Percentiles rank a stretch among this genome's conserved stretches.
Evolutionary conservation across 2,329 filamentous ascomycete genomes (phyloP).

Genomic region (Xylariaceae sp.): DNA sequence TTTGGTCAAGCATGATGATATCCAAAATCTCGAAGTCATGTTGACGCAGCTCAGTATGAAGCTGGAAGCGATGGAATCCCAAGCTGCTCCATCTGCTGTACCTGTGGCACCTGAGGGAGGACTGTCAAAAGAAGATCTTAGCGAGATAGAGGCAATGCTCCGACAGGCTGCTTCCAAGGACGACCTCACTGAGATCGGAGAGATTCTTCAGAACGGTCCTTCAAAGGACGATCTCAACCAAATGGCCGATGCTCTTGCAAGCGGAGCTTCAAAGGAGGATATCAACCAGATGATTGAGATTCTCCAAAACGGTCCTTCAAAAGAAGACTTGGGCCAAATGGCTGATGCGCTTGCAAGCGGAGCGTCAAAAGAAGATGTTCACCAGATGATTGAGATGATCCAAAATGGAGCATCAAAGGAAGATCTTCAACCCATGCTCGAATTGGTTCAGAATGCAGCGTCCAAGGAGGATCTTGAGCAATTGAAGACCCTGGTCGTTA

Average conservation of each 20-base stretch:
- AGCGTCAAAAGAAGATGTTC: conserved; percentile 35
- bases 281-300: conserved; percentile 23
- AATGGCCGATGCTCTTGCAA: conserved; percentile 46
- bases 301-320: conserved; percentile 11
- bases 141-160: conserved; percentile 48
- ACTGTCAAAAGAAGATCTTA: conserved; percentile 44
- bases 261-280: conserved; percentile 45
- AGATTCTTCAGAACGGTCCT: conserved; percentile 44
- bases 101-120: conserved; percentile 35
- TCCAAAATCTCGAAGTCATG: conserved; percentile 80
- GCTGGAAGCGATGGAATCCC: conserved; percentile 69
- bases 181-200: conserved; percentile 48
- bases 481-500: too few relatives aligned
- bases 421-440: conserved; percentile 40
- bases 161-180: conserved; percentile 42
- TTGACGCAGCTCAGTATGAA: conserved; percentile 80
- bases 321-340: conserved; percentile 43
- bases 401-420: conserved; percentile 37
- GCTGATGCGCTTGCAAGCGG: conserved; percentile 51
- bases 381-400: conserved; percentile 39
- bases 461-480: not conserved
- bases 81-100: conserved; percentile 33
- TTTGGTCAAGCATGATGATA: conserved; percentile 59
- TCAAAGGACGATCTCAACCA: conserved; percentile 37
- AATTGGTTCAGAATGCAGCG: conserved; percentile 43